phyloP scores from a whole-genome alignment of 495 filamentous ascomycete genomes.

The Neurospora sp. region DNA sequence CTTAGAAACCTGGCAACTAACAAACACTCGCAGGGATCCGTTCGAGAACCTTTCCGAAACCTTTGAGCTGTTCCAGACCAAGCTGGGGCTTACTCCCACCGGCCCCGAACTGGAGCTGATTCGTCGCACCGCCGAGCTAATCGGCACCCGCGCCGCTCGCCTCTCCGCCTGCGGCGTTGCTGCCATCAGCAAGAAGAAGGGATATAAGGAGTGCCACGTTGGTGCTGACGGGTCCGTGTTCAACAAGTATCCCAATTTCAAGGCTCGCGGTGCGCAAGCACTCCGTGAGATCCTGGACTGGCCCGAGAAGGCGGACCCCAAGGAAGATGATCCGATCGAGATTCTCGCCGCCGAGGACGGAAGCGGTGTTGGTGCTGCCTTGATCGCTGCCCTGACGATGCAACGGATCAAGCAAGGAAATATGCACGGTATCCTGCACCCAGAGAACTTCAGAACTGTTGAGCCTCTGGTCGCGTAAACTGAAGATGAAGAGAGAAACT shows the following conservation, averaged over 20 bases:
- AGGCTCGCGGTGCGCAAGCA: constrained; percentile 76
- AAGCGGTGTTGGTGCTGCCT: constrained; percentile 86
- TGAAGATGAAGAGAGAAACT: not conserved
- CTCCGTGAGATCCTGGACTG: constrained; percentile 92
- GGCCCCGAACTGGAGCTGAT: constrained; percentile 74
- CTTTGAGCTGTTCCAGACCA: constrained; percentile 62
- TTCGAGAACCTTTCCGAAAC: constrained; percentile 90
- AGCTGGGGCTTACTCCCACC: constrained; percentile 57
- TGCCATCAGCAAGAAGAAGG: constrained; percentile 93
- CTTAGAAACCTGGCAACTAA: not conserved
- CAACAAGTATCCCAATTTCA: constrained; percentile 98
- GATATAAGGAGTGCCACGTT: constrained; percentile 77
- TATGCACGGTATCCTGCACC: constrained; percentile 65
- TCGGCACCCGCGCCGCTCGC: constrained; percentile 87
- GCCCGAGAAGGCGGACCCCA: constrained; percentile 49
- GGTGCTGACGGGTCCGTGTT: constrained; percentile 94
- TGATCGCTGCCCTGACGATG: constrained; percentile 88
- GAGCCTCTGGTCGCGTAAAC: not conserved
- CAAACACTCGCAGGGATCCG: constrained; percentile 53
- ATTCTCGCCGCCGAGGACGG: constrained; percentile 88
- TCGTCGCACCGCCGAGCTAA: constrained; percentile 81
- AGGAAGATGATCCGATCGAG: constrained; percentile 71
- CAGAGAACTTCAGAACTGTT: constrained; percentile 42
- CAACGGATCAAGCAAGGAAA: constrained; percentile 76
- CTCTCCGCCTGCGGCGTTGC: constrained; percentile 90